Evolutionary conservation across 2,329 filamentous ascomycete genomes (phyloP), one percentile per base, ranked within the genome.

Genomic region (Colletotrichum theobromicola): DNA sequence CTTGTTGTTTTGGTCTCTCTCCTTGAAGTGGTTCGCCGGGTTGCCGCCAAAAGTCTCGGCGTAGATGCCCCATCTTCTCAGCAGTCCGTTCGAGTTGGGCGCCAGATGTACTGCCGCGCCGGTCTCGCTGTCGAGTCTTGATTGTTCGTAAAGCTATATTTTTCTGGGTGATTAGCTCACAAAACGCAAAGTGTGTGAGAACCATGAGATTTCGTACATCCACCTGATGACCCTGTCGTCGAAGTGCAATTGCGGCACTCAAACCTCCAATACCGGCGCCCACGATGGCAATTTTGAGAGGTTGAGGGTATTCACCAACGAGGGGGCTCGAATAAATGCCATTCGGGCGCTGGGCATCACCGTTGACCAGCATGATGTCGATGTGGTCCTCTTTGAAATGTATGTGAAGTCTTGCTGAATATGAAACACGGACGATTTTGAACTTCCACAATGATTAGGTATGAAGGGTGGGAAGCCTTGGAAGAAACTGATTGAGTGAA

Each of bases 31-130:
- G 1, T 35, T 5, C 12, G 80, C 80, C 2, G 67, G 61, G 61
- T 79, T 81, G 12, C 81, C 85, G 5, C 85, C 85, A 46, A 86
- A 82, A 0, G 75, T 75, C 77, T 86, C 84, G 6, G 84, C 82
- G 1, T 78, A 77, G 21, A 87, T 80, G 3, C 84, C 85, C 75
- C 83, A 82, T 58, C 80, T 79, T 8, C 82, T 82, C 13, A 93
- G 82, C 4, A 93, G 81, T 1, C 90, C 89, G 79, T 92, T 91
- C 4, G 87, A 84, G 77, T 93, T 94, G 1, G 92, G 90, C 0
- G 89, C 87, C 6, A 93, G 79, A 77, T 93, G 90, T n/a, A 93
- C 87, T 0, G 91, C 91, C 4, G 91, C 91, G 1, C 91, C 91
- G 2, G 86, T 82, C 80, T 93, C 91, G 65, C 84, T 87, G 18